Percentiles rank a stretch among this genome's conserved stretches.
phyloP scores from a whole-genome alignment of 106 monocot species.

The Apostasia ramifera region DNA sequence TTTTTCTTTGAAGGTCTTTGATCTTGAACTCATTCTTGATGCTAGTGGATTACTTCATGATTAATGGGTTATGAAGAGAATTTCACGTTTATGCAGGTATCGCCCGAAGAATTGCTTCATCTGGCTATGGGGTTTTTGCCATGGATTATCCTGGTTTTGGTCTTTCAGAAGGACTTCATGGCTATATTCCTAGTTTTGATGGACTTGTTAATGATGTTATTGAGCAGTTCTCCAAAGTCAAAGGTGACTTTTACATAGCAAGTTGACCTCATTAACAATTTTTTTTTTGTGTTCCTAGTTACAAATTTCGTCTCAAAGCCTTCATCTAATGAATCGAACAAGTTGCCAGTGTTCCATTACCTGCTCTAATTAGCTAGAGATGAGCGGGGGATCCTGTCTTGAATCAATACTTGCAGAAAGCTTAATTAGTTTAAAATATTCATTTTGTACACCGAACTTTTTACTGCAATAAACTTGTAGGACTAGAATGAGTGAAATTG shows the following conservation, averaged over 20 bases:
- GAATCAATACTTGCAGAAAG: too few relatives aligned
- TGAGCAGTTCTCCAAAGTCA: slow-evolving; percentile 78
- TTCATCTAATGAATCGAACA: too few relatives aligned
- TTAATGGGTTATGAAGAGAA: background rate
- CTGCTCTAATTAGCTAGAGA: too few relatives aligned
- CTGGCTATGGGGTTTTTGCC: slow-evolving; percentile 95
- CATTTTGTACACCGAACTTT: too few relatives aligned
- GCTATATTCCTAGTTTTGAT: slow-evolving; percentile 86
- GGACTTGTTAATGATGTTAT: slow-evolving; percentile 64
- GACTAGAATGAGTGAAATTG: too few relatives aligned
- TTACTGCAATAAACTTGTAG: too few relatives aligned
- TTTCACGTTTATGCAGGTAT: slow-evolving; percentile 36
- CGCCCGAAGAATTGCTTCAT: slow-evolving; percentile 75
- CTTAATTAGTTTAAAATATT: too few relatives aligned
- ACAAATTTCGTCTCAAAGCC: too few relatives aligned
- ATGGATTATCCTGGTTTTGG: slow-evolving; percentile 98
- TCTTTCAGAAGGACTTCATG: slow-evolving; percentile 95
- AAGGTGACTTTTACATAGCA: slow-evolving; percentile 35
- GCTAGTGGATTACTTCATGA: background rate
- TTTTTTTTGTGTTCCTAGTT: too few relatives aligned
- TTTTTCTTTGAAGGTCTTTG: slow-evolving; percentile 89
- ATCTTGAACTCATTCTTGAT: background rate
- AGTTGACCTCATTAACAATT: too few relatives aligned
- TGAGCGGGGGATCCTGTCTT: too few relatives aligned
- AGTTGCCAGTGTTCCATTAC: too few relatives aligned